Evolutionary conservation across 805 yeast genomes (phyloP).

Genomic region (Yarrowia bubula): DNA sequence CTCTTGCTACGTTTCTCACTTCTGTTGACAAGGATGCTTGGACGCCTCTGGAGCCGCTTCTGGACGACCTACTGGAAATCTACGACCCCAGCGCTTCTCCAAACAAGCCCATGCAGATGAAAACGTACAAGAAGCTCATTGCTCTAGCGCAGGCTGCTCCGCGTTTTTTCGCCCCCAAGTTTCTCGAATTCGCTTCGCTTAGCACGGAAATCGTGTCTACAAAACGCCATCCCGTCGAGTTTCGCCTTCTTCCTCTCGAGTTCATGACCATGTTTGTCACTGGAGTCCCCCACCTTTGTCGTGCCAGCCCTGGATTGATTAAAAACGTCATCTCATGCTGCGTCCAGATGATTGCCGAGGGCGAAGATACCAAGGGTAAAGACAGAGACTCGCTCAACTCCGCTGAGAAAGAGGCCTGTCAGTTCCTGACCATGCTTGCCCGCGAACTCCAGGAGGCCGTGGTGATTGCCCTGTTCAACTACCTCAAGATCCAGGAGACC

Average conservation of each 20-base stretch:
- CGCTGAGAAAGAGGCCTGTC: slow-evolving; percentile 10
- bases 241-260: slow-evolving; percentile 23
- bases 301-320: slow-evolving; percentile 16
- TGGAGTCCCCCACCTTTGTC: slow-evolving; percentile 12
- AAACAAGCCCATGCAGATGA: slow-evolving; percentile 9
- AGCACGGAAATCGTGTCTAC: slow-evolving; percentile 15
- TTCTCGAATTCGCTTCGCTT: neutral
- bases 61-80: neutral
- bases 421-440: slow-evolving; percentile 19
- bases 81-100: slow-evolving; percentile 21
- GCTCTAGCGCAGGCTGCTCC: slow-evolving; percentile 9
- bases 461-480: slow-evolving; percentile 1
- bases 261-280: slow-evolving; percentile 25
- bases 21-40: slow-evolving; percentile 2
- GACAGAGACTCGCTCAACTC: slow-evolving; percentile 1
- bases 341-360: slow-evolving; percentile 13
- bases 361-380: slow-evolving; percentile 8
- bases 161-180: slow-evolving; percentile 5
- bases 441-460: slow-evolving; percentile 17
- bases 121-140: slow-evolving; percentile 12
- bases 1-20: neutral
- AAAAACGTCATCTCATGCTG: slow-evolving; percentile 13
- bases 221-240: slow-evolving; percentile 21
- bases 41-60: slow-evolving; percentile 17
- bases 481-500: slow-evolving; percentile 18